These are phyloP conservation scores for Aspergillus brasiliensis DNA, from an alignment of 2,329 filamentous ascomycete species.

Conservation along the genomic window DNA sequence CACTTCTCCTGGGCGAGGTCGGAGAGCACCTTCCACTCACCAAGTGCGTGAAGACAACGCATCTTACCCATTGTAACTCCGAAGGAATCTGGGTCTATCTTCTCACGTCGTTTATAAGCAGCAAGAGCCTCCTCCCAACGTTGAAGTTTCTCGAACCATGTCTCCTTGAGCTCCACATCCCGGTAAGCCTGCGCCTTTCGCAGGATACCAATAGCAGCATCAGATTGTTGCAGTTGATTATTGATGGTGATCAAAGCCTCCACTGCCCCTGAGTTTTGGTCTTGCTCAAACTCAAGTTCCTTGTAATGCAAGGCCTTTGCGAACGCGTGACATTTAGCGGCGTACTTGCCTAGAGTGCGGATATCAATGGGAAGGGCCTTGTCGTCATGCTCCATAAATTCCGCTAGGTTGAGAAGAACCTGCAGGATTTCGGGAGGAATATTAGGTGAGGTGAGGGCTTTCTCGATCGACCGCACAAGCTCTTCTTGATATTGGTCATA, in stretches of 20 bases:
- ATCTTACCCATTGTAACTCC: constrained; percentile 99
- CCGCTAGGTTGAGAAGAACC: constrained; percentile 89
- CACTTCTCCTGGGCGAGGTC: constrained; percentile 89
- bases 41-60: constrained; percentile 93
- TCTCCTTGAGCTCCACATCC: constrained; percentile 94
- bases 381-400: constrained; percentile 99
- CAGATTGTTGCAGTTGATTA: constrained; percentile 97
- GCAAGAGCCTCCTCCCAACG: constrained; percentile 96
- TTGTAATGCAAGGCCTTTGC: constrained; percentile 99
- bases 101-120: constrained; percentile 86
- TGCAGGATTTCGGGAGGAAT: constrained; percentile 95
- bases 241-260: constrained; percentile 99
- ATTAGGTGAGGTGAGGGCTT: constrained; percentile 89
- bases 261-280: constrained; percentile 92
- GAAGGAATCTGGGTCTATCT: constrained; percentile 73
- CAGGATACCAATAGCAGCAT: constrained; percentile 96
- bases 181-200: constrained; percentile 94
- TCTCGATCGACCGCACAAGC: constrained; percentile 91
- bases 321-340: constrained; percentile 94
- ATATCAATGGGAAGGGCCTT: constrained; percentile 98
- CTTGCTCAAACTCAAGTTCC: constrained; percentile 95
- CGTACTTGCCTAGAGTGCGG: constrained; percentile 87
- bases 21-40: constrained; percentile 94
- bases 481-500: constrained; percentile 98
- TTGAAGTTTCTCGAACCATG: constrained; percentile 98